Base-by-base conservation (phyloP, 148 eudicot genomes). In the Camellia sinensis region DNA sequence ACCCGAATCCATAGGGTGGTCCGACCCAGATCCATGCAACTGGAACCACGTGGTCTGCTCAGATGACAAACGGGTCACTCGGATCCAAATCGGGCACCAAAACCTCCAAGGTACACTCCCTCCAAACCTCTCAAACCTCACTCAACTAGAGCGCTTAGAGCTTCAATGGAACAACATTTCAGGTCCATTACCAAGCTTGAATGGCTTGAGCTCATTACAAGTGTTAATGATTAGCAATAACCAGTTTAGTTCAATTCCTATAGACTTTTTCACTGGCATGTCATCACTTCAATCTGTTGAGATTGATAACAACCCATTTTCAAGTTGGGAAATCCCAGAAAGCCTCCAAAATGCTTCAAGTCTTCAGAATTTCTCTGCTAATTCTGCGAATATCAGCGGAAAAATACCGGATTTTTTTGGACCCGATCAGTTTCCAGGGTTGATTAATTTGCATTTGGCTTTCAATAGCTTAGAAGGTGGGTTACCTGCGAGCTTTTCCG, bases 21-120 rank as follows among this genome's bases (percentile, higher is more conserved):
- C 89, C 45, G 94, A 83, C 90, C 88, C 94, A 29, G 93, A 95
- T 79, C 98, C 97, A 22, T 95, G 98, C 75, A 90, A 93, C 54
- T 95, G 98, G 98, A 54, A 0, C 62, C 93, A 82, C 64, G 90
- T 95, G 45, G 84, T 2, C 67, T 95, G 98, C 83, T 82, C 91
- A 0, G 85, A 77, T 7, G 88, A 73, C 12, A 93, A 88, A 18
- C 82, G 90, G 83, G 96, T 95, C 29, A 95, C 92, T 73, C 87
- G 96, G 88, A 91, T 95, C 78, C 98, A 95, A 87, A 88, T 95
- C 78, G 98, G 97, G 68, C 95, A 86, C 82, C 91, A 87, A 17
- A 86, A 83, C 80, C 92, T 95, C 40, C 78, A 90, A 88, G 98
- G 98, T 90, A 91, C 86, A 37, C 92, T 95, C 50, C 96, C 97